Evolutionary conservation across 352 stramenopile genomes (phyloP).

Genomic region (Phytophthora parvispora): DNA sequence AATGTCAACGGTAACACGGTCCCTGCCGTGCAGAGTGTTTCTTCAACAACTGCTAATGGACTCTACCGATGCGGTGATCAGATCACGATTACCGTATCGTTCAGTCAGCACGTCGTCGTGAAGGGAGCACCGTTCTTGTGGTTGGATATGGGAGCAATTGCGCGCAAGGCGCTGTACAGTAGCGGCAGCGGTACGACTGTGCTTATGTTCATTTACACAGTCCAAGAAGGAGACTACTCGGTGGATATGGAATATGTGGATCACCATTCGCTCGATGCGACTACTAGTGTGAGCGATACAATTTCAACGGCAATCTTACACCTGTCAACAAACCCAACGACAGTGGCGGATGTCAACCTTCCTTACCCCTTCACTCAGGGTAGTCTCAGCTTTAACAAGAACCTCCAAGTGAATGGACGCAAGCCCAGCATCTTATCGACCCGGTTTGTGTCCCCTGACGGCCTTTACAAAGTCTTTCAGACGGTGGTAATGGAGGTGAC

Average conservation of each 20-base stretch:
- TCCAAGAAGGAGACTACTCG: constrained; percentile 79
- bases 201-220: constrained; percentile 74
- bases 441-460: constrained; percentile 69
- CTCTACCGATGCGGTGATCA: constrained; percentile 77
- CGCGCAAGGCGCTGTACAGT: constrained; percentile 63
- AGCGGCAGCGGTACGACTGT: constrained; percentile 60
- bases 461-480: constrained; percentile 66
- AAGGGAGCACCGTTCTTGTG: constrained; percentile 69
- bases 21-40: constrained; percentile 66
- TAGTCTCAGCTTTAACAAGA: constrained; percentile 77
- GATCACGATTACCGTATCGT: constrained; percentile 65
- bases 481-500: constrained; percentile 69
- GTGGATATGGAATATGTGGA: constrained; percentile 86
- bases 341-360: constrained; percentile 69
- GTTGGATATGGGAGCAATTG: constrained; percentile 66
- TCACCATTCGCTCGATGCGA: constrained; percentile 82
- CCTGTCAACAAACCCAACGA: constrained; percentile 76
- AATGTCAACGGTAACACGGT: constrained; percentile 70
- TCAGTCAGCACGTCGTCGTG: constrained; percentile 82
- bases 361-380: constrained; percentile 74
- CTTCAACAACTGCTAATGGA: constrained; percentile 49
- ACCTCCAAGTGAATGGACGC: constrained; percentile 73
- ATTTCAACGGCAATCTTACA: constrained; percentile 63
- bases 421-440: constrained; percentile 67
- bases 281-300: constrained; percentile 31